Evolutionary conservation across 441 rosid species (phyloP), one percentile per base, ranked within the genome.

Genomic region (Sinapis alba): DNA sequence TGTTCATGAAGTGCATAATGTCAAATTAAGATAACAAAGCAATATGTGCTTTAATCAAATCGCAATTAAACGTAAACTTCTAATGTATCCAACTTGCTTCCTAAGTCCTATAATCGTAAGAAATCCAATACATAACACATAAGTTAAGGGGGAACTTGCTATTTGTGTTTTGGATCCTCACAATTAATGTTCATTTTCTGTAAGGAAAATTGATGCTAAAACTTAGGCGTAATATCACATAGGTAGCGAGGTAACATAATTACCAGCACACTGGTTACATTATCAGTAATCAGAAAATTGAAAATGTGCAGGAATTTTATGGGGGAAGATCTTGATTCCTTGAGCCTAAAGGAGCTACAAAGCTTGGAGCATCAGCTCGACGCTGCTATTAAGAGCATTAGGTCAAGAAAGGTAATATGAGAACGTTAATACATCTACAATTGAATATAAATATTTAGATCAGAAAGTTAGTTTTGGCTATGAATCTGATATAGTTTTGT

Each of bases 311-410:
- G 99, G 87, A 87, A 95, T 78, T 87, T 84, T 69, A 84, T 83
- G 91, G 99, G 99, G 38, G 96, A 93, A 76, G 95, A 91, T 68
- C 86, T 93, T 61, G 95, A 84, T 16, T 65, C 87, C 19, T 61
- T 93, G 75, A 93, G 85, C 63, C 85, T 93, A 66, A 87, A 86
- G 79, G 97, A 91, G 78, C 97, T 96, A 65, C 98, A 93, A 43
- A 89, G 83, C 76, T 78, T 96, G 84, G 99, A 93, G 82, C 94
- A 89, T 19, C 98, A 96, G 80, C 90, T 96, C 58, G 97, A 91
- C 74, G 81, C 88, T 56, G 87, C 96, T 62, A 95, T 93, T 75
- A 96, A 90, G 74, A 92, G 84, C 75, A 79, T 90, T n/a, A 85
- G 97, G 71, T 82, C 97, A 73, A 96, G 86, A 85, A 96, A 89